Percentiles rank a stretch among this genome's conserved stretches.
These are phyloP conservation scores for Crassisporium funariophilum DNA, from an alignment of 768 basidiomycete species.

Conservation along the genomic window DNA sequence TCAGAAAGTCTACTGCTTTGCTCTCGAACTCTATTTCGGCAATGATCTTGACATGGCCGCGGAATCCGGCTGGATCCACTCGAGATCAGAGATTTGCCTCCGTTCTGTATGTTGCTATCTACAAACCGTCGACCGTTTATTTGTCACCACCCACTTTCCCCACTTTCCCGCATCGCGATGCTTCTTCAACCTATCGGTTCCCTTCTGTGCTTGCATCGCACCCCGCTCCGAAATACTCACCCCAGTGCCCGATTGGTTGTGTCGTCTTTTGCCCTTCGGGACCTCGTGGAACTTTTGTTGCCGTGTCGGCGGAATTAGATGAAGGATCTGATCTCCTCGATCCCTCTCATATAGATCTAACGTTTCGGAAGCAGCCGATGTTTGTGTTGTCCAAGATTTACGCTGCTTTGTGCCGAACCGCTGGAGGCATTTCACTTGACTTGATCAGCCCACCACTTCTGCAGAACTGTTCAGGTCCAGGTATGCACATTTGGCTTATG, in stretches of 20 bases:
- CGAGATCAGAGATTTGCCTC: conserved; percentile 35
- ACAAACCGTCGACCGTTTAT: conserved; percentile 17
- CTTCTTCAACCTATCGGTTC: conserved; percentile 42
- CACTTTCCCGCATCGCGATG: conserved; percentile 32
- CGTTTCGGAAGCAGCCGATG: conserved; percentile 14
- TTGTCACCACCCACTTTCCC: conserved; percentile 21
- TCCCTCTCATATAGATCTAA: conserved; percentile 13
- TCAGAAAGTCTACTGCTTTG: conserved; percentile 17
- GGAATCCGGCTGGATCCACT: conserved; percentile 28
- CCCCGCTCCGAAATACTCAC: conserved; percentile 48
- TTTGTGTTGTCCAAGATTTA: conserved; percentile 15
- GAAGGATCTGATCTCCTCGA: conserved; percentile 30
- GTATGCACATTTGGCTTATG: too few species aligned
- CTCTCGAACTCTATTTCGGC: conserved; percentile 30
- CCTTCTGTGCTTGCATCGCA: conserved; percentile 37
- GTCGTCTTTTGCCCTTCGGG: conserved; percentile 24
- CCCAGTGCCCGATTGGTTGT: conserved; percentile 54
- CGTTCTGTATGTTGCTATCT: conserved; percentile 18
- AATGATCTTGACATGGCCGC: conserved; percentile 26
- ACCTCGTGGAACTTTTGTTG: conserved; percentile 42
- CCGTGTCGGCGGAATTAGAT: conserved; percentile 48
- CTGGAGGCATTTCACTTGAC: conserved; percentile 7
- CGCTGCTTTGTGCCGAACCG: conserved; percentile 10
- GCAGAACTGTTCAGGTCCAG: too few species aligned
- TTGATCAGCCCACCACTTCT: conserved; percentile 7